Evolutionary conservation across 305 asterid genomes (phyloP).

Genomic region (Euphrasia arctica): DNA sequence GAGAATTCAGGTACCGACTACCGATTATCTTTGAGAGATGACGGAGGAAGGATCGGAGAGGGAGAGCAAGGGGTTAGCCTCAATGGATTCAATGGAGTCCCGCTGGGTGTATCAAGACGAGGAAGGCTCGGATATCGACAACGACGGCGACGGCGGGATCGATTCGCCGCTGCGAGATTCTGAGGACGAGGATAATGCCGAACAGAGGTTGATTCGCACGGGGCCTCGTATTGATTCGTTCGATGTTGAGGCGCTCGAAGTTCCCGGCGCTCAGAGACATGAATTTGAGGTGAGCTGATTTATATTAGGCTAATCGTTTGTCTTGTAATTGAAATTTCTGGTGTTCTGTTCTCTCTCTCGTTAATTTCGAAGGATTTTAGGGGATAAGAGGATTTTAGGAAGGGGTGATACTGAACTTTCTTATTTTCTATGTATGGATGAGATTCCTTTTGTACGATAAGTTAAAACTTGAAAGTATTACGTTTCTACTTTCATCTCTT

Average conservation of each 20-base stretch:
- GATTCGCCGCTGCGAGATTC: conserved; percentile 57
- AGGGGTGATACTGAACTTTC: conserved; percentile 5
- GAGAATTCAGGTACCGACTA: background rate
- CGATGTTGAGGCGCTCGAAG: conserved; percentile 94
- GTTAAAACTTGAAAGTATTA: too few species aligned
- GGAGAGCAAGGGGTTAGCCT: conserved; percentile 57
- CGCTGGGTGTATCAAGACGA: conserved; percentile 96
- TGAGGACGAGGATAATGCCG: conserved; percentile 78
- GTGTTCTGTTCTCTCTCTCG: background rate
- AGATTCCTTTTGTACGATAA: background rate
- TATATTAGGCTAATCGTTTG: conserved; percentile 11
- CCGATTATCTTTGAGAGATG: conserved; percentile 33
- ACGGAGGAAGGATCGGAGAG: conserved; percentile 83
- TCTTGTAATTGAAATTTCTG: too few species aligned
- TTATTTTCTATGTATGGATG: background rate
- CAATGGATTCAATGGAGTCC: conserved; percentile 87
- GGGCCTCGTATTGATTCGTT: conserved; percentile 94
- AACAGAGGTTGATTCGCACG: conserved; percentile 87
- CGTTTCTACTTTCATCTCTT: background rate
- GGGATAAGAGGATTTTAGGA: conserved; percentile 14
- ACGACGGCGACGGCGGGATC: conserved; percentile 41
- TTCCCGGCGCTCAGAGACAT: conserved; percentile 79
- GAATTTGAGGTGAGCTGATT: conserved; percentile 61
- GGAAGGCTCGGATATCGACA: conserved; percentile 53
- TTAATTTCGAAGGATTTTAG: conserved; percentile 15